phyloP scores from a whole-genome alignment of 2,329 filamentous ascomycete genomes.

The Alternaria tenuissima region DNA sequence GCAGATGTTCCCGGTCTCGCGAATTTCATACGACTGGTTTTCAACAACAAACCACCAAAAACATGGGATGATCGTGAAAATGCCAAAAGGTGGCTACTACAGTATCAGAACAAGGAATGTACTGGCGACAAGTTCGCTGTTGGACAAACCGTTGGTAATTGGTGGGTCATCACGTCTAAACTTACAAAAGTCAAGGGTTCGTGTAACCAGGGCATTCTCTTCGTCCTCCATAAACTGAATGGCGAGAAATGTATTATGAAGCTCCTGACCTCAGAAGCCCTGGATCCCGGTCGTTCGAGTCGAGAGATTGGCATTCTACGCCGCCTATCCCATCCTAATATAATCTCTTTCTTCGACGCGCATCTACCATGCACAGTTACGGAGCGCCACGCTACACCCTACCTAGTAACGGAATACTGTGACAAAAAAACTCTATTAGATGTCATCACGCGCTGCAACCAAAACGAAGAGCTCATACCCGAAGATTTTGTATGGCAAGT shows the following conservation, averaged over 20 bases:
- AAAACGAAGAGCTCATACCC: background rate
- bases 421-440: background rate
- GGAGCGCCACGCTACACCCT: background rate
- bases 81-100: background rate
- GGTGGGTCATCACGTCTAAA: background rate
- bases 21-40: background rate
- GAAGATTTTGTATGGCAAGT: constrained; percentile 1
- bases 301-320: background rate
- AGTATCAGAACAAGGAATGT: background rate
- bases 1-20: background rate
- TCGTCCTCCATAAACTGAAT: background rate
- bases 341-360: background rate
- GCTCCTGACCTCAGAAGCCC: background rate
- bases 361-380: background rate
- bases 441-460: background rate
- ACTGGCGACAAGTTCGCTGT: background rate
- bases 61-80: background rate
- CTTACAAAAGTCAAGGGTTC: background rate
- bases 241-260: background rate
- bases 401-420: background rate
- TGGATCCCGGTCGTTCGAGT: background rate
- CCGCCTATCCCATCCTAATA: background rate
- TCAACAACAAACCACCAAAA: background rate
- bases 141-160: background rate
- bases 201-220: background rate